Percentiles rank a stretch among this genome's conserved stretches.
Conservation (phyloP, 192 early-diverging fungal genomes). For the Backusella mclennaniae region DNA sequence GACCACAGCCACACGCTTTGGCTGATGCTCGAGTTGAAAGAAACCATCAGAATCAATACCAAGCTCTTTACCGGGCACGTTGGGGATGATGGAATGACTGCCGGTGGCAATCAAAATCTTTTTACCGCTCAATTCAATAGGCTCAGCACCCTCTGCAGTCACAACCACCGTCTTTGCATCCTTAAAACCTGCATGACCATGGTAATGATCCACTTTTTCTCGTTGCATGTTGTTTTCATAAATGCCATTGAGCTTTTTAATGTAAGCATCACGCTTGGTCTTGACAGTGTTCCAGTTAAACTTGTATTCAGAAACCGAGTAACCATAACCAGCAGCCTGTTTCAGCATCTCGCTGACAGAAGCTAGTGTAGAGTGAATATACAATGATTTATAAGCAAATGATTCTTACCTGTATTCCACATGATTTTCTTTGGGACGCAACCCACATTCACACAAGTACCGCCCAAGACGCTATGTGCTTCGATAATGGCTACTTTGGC, state of each 20-base stretch:
- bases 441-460: constrained; percentile 94
- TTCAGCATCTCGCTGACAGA: constrained; percentile 80
- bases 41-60: constrained; percentile 93
- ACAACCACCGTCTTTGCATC: constrained; percentile 66
- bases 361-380: constrained; percentile 39
- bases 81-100: constrained; percentile 69
- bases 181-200: constrained; percentile 85
- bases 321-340: constrained; percentile 90
- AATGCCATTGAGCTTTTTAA: constrained; percentile 94
- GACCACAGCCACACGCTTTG: constrained; percentile 83
- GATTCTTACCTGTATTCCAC: constrained; percentile 78
- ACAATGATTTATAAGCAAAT: not conserved
- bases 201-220: constrained; percentile 80
- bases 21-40: constrained; percentile 87
- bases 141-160: constrained; percentile 11
- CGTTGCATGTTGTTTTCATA: constrained; percentile 87
- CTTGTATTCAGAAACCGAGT: constrained; percentile 46
- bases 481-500: constrained; percentile 92
- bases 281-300: constrained; percentile 85
- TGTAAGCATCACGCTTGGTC: constrained; percentile 91
- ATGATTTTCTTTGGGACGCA: constrained; percentile 91
- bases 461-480: constrained; percentile 63
- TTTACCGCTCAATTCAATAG: constrained; percentile 55
- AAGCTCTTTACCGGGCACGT: constrained; percentile 74
- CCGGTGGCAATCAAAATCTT: constrained; percentile 84